These are phyloP conservation scores for Metschnikowia lochheadii DNA, from an alignment of 805 yeast genomes.

Conservation along the genomic window DNA sequence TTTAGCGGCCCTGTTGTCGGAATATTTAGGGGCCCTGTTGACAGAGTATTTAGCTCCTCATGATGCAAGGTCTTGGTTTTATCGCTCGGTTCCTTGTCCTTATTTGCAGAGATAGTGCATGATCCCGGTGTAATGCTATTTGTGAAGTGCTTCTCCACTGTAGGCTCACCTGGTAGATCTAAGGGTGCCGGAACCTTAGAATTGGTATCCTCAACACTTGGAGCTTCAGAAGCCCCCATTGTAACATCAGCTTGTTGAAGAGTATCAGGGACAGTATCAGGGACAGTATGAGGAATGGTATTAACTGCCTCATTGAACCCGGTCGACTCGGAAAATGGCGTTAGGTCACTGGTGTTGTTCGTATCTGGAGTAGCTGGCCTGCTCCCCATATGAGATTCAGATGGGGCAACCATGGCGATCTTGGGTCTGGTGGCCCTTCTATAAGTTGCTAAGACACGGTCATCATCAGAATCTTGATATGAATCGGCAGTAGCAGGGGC, in stretches of 20 bases:
- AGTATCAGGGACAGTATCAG: background rate
- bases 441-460: constrained; percentile 2
- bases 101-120: background rate
- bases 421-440: background rate
- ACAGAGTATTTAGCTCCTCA: background rate
- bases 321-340: background rate
- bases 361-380: background rate
- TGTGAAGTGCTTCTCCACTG: background rate
- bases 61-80: background rate
- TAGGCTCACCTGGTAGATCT: background rate
- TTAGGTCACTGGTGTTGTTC: constrained; percentile 1
- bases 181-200: background rate
- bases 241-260: background rate
- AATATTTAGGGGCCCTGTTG: too few species aligned
- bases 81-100: background rate
- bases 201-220: background rate
- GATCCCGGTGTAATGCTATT: background rate
- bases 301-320: background rate
- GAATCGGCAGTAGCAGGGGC: background rate
- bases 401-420: background rate
- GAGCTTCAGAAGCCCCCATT: background rate
- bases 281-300: background rate
- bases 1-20: background rate
- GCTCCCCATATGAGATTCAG: background rate
- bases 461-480: constrained; percentile 2